A percentile compares a stretch with the other conserved stretches of the same genome.
Conservation (phyloP, 148 eudicot genomes). For the Rhododendron ovatum region DNA sequence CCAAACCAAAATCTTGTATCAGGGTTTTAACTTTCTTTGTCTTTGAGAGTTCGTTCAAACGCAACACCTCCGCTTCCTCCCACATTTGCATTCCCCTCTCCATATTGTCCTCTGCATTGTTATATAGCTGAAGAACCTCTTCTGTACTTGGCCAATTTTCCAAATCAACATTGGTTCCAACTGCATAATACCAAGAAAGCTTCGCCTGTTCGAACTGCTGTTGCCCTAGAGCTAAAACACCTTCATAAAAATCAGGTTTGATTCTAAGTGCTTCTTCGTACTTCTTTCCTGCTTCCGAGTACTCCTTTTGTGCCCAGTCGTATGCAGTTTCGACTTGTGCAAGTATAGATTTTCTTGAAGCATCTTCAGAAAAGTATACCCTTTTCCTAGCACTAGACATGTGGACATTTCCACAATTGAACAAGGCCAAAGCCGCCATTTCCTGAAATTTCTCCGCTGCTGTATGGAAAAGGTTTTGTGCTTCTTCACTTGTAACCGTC, state of each 20-base stretch:
- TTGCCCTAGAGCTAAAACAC: constrained; percentile 62
- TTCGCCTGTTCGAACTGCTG: constrained; percentile 96
- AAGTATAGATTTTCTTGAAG: constrained; percentile 45
- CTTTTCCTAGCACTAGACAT: constrained; percentile 85
- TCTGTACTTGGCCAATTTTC: constrained; percentile 64
- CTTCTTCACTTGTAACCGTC: constrained; percentile 75
- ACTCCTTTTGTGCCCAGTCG: constrained; percentile 81
- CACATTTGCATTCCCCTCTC: constrained; percentile 83
- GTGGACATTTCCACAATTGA: constrained; percentile 94
- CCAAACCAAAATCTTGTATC: constrained; percentile 56
- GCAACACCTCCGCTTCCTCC: constrained; percentile 52
- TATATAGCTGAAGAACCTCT: constrained; percentile 67
- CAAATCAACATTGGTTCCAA: constrained; percentile 47
- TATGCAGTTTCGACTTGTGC: constrained; percentile 48
- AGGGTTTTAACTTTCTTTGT: constrained; percentile 30
- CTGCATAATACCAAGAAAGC: constrained; percentile 78
- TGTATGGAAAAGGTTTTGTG: constrained; percentile 55
- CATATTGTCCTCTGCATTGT: constrained; percentile 79
- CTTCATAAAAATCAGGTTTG: constrained; percentile 87
- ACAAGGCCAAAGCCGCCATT: constrained; percentile 88
- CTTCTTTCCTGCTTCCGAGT: constrained; percentile 61
- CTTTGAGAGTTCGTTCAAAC: constrained; percentile 27
- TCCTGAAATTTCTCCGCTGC: constrained; percentile 89
- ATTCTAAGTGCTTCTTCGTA: constrained; percentile 75
- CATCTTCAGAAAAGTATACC: constrained; percentile 52